Evolutionary conservation across 1,284 basidiomycete species (phyloP).

Genomic region (Inonotus obliquus): DNA sequence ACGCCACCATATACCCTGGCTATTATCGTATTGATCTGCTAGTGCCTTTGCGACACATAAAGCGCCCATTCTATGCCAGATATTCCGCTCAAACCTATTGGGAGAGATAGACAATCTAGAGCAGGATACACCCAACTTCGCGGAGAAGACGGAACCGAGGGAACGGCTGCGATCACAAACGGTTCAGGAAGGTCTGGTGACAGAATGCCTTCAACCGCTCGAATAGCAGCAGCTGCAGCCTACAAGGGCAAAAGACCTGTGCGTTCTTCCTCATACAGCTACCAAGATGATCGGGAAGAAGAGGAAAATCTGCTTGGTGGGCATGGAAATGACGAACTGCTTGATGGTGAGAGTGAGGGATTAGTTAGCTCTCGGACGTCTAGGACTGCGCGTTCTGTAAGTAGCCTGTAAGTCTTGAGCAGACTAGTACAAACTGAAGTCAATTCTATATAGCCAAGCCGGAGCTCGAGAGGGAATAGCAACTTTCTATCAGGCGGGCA

Average conservation of each 20-base stretch:
- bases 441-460: conserved; percentile 2
- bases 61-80: conserved; percentile 16
- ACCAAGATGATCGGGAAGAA: conserved; percentile 22
- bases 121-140: conserved; percentile 14
- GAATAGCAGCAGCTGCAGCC: conserved; percentile 12
- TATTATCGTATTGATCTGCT: background rate
- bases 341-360: conserved; percentile 12
- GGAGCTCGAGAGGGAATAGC: conserved; percentile 7
- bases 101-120: conserved; percentile 9
- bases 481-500: conserved; percentile 20
- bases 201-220: conserved; percentile 9
- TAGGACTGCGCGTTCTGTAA: conserved; percentile 5
- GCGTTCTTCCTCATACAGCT: conserved; percentile 11
- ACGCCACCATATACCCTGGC: background rate
- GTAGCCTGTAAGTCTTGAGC: background rate
- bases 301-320: conserved; percentile 22
- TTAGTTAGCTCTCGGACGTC: background rate
- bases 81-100: conserved; percentile 16
- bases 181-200: background rate
- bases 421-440: background rate
- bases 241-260: conserved; percentile 19
- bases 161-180: background rate
- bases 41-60: background rate
- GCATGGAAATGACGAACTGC: conserved; percentile 16
- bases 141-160: background rate